These are phyloP conservation scores for Lasiodiplodia theobromae DNA, from an alignment of 2,329 filamentous ascomycete genomes.

Conservation along the genomic window DNA sequence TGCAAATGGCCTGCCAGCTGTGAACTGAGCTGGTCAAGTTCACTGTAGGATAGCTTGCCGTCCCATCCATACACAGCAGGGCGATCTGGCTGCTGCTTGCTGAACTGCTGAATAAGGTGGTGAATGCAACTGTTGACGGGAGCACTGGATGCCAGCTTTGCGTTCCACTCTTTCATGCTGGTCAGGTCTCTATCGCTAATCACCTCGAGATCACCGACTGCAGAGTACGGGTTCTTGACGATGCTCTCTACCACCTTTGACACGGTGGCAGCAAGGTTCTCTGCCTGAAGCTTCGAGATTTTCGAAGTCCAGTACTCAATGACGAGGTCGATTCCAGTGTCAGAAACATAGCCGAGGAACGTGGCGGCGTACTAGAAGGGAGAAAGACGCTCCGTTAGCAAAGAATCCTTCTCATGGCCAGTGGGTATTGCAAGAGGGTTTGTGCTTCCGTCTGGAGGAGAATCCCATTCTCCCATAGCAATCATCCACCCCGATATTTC, in stretches of 20 bases:
- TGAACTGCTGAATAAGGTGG: conserved; percentile 53
- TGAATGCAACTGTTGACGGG: conserved; percentile 56
- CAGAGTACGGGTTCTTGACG: conserved; percentile 42
- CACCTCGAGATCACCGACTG: conserved; percentile 45
- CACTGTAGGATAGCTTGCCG: conserved; percentile 14
- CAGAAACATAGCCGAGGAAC: conserved; percentile 17
- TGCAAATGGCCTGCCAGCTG: conserved; percentile 37
- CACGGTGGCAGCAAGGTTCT: conserved; percentile 5
- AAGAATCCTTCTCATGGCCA: too few species aligned
- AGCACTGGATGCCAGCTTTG: conserved; percentile 48
- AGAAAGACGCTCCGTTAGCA: too few species aligned
- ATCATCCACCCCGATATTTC: too few species aligned
- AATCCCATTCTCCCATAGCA: too few species aligned
- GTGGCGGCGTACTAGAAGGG: background rate
- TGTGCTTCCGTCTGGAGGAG: too few species aligned
- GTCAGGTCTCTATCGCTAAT: conserved; percentile 50
- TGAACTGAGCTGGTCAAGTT: conserved; percentile 26
- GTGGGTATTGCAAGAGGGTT: too few species aligned
- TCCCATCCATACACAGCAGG: conserved; percentile 37
- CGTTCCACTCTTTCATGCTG: conserved; percentile 58
- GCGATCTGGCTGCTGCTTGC: conserved; percentile 43
- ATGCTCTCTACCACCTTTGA: background rate
- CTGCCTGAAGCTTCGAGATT: background rate
- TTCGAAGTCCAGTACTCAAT: conserved; percentile 20
- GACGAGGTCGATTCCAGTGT: background rate